These are phyloP conservation scores for Venturia asperata DNA, from an alignment of 2,329 filamentous ascomycete species.

Conservation along the genomic window DNA sequence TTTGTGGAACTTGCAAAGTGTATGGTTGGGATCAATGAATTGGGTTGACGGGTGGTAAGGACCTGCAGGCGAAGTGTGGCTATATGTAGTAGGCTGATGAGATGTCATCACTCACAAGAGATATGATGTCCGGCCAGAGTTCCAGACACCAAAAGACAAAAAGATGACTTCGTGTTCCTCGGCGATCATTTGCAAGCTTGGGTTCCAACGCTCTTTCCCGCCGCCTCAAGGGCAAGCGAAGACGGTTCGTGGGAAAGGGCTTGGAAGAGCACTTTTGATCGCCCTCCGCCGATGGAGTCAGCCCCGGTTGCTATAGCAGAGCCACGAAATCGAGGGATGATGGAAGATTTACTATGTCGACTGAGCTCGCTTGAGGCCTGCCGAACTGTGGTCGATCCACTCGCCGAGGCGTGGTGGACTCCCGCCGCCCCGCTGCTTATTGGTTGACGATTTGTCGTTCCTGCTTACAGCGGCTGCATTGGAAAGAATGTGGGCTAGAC, in stretches of 20 bases:
- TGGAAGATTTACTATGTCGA: not conserved
- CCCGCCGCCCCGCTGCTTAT: slow-evolving; percentile 8
- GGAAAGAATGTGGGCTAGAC: not conserved
- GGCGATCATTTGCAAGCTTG: slow-evolving; percentile 7
- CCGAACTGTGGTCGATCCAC: slow-evolving; percentile 1
- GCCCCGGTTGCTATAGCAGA: slow-evolving; percentile 1
- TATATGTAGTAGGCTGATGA: slow-evolving; percentile 15
- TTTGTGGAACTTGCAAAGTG: slow-evolving; percentile 25
- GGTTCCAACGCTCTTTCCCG: slow-evolving; percentile 1
- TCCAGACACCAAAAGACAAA: slow-evolving; percentile 13
- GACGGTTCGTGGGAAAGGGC: slow-evolving; percentile 11
- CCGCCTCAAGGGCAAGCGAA: slow-evolving; percentile 4
- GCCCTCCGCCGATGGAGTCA: not conserved
- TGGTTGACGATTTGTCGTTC: slow-evolving; percentile 11
- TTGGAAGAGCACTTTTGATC: not conserved
- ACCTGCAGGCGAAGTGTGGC: slow-evolving; percentile 9
- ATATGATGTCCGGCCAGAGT: not conserved
- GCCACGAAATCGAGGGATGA: not conserved
- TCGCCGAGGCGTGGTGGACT: slow-evolving; percentile 12
- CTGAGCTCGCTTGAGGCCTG: slow-evolving; percentile 6
- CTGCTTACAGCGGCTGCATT: slow-evolving; percentile 3
- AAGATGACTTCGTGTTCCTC: slow-evolving; percentile 14
- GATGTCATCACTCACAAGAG: slow-evolving; percentile 13
- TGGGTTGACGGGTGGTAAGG: slow-evolving; percentile 1
- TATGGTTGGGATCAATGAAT: not conserved